phyloP scores from a whole-genome alignment of 208 protist genomes.

The Trypanosoma lewisi region DNA sequence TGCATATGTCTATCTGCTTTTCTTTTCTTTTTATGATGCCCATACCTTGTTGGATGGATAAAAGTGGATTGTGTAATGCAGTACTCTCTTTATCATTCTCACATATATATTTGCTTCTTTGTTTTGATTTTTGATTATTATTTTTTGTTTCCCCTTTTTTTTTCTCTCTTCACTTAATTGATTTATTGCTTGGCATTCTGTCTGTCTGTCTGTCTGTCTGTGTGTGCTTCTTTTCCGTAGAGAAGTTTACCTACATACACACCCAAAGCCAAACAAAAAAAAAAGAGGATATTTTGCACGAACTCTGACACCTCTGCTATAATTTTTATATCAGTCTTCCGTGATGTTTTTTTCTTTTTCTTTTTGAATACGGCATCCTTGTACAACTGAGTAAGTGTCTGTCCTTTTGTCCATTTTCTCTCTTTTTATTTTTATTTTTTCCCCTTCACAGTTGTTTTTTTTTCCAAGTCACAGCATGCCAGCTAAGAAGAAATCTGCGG shows the following conservation, averaged over 20 bases:
- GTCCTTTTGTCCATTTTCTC: neutral
- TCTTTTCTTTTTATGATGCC: too few species aligned
- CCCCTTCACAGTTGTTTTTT: constrained; percentile 10
- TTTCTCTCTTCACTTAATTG: constrained; percentile 12
- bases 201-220: neutral
- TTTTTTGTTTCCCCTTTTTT: constrained; percentile 17
- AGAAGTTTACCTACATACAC: neutral
- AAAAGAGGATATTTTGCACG: too few species aligned
- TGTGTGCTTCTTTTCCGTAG: neutral
- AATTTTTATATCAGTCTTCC: neutral
- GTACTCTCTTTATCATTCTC: constrained; percentile 2
- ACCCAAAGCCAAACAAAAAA: neutral
- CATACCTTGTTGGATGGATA: too few species aligned
- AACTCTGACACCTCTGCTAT: neutral
- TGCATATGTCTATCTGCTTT: too few species aligned
- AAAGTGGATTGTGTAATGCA: too few species aligned
- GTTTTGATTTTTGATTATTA: too few species aligned
- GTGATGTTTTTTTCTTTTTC: constrained; percentile 2
- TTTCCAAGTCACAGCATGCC: constrained; percentile 31
- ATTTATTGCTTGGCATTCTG: neutral
- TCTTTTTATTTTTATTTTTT: constrained; percentile 17
- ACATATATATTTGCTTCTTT: too few species aligned
- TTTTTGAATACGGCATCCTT: neutral
- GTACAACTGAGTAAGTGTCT: neutral
- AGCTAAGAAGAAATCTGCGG: constrained; percentile 32